Evolutionary conservation across 495 filamentous ascomycete species (phyloP), one percentile per base, ranked within the genome.

Genomic region (Penicillium parvum): DNA sequence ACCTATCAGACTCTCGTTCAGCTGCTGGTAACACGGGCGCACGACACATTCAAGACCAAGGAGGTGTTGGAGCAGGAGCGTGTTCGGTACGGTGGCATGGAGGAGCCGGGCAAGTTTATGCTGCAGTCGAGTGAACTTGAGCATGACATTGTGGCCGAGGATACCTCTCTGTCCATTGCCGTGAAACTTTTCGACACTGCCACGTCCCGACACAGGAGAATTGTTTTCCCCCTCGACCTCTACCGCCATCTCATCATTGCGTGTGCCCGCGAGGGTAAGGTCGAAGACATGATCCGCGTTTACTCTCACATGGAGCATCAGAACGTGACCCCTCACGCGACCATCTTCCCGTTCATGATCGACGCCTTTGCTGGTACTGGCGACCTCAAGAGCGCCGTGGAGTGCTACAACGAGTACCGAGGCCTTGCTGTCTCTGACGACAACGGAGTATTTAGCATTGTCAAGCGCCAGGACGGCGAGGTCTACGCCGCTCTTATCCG

Each of bases 331-430:
- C 86, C 91, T 0, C 79, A 79, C 46, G 82, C 87, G 14, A 79
- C 83, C 28, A 89, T 90, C 23, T 96, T 95, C 65, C 81, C 88
- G 2, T 75, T 81, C 10, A 95, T 98, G 87, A 97, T 98, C 55
- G 79, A 86, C 27, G 89, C 88, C 0, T 97, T 96, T 57, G 89
- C 85, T 32, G 76, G 76, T 20, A 75, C 74, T 4, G 83, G 88
- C 11, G 88, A 98, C 54, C 72, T 97, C 26, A 71, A 74, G 54
- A 91, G 85, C 49, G 94, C 88, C n/a, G 83, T 95, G 8, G 92
- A 97, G 55, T 88, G 87, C 68, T 96, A 95, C 67, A 87, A 94
- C 50, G 88, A 90, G 63, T 98, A 97, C 73, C 88, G 86, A 56
- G 72, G 75, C 8, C 74, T 95, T 11, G 91, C 88, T 19, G 77